Conservation (phyloP, 176 grass and related monocot genomes). For the Oryza australiensis region DNA sequence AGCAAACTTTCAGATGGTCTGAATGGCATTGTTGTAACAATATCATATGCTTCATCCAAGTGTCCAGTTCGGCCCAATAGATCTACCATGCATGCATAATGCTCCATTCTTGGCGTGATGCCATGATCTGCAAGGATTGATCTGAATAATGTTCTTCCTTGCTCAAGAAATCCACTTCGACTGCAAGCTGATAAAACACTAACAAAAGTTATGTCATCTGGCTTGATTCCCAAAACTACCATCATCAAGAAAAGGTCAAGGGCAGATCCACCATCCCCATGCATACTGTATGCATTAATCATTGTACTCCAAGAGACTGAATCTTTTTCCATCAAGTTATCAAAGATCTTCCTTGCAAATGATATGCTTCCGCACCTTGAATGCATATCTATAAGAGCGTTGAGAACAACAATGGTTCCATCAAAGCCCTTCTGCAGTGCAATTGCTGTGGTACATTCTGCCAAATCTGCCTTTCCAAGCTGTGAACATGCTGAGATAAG, state of each 20-base stretch:
- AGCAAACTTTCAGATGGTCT: slow-evolving; percentile 61
- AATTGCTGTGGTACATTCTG: slow-evolving; percentile 45
- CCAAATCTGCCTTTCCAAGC: slow-evolving; percentile 45
- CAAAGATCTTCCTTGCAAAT: slow-evolving; percentile 56
- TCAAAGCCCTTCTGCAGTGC: slow-evolving; percentile 47
- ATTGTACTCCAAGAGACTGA: slow-evolving; percentile 66
- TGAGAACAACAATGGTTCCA: slow-evolving; percentile 31
- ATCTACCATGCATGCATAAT: slow-evolving; percentile 78
- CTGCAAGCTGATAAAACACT: slow-evolving; percentile 69
- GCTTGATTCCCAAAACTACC: slow-evolving; percentile 48
- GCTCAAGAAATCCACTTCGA: slow-evolving; percentile 56
- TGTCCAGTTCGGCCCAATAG: slow-evolving; percentile 65
- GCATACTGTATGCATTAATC: slow-evolving; percentile 70
- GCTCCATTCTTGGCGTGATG: slow-evolving; percentile 64
- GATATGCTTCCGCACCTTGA: slow-evolving; percentile 62
- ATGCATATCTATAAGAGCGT: slow-evolving; percentile 64
- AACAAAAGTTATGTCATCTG: slow-evolving; percentile 67
- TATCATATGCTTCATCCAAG: slow-evolving; percentile 65
- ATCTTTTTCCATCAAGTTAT: slow-evolving; percentile 48
- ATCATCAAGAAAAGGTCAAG: slow-evolving; percentile 59
- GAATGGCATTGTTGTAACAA: slow-evolving; percentile 57
- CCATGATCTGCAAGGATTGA: slow-evolving; percentile 48
- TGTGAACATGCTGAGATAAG: slow-evolving; percentile 61
- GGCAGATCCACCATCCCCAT: slow-evolving; percentile 57
- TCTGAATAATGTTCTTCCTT: slow-evolving; percentile 60